Conservation (phyloP, 148 eudicot genomes). For the Rhododendron williamsianum region DNA sequence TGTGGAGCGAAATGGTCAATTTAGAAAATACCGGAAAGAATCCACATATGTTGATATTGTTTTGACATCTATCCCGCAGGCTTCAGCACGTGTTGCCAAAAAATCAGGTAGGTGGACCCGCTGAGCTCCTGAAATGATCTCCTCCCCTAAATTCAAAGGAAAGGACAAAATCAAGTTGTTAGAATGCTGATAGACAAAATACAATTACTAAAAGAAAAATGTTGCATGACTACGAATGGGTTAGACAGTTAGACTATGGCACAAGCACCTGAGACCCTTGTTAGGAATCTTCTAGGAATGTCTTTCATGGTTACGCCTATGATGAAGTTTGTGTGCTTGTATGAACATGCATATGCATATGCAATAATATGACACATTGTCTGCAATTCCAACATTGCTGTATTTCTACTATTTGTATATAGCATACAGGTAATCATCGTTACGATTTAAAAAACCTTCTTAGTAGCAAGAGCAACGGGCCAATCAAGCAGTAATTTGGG, state of each 20-base stretch:
- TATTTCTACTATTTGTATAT: neutral
- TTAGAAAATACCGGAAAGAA: conserved; percentile 55
- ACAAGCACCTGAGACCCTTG: neutral
- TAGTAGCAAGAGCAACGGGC: neutral
- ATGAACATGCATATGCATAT: neutral
- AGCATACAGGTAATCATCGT: neutral
- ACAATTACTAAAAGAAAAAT: conserved; percentile 9
- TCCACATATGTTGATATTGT: conserved; percentile 70
- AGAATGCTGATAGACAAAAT: neutral
- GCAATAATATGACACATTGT: neutral
- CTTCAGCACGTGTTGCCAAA: conserved; percentile 55
- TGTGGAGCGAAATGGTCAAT: neutral
- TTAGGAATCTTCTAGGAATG: neutral
- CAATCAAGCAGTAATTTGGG: neutral
- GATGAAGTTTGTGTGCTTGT: neutral
- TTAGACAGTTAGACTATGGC: neutral
- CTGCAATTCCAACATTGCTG: neutral
- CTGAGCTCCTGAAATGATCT: conserved; percentile 98
- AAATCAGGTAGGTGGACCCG: conserved; percentile 78
- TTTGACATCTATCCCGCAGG: conserved; percentile 60
- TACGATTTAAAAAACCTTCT: neutral
- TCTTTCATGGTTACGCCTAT: neutral
- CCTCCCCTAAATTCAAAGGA: conserved; percentile 55
- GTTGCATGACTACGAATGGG: neutral
- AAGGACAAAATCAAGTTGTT: neutral